Evolutionary conservation across 306 rosid genomes (phyloP).

Genomic region (Glycine latifolia): DNA sequence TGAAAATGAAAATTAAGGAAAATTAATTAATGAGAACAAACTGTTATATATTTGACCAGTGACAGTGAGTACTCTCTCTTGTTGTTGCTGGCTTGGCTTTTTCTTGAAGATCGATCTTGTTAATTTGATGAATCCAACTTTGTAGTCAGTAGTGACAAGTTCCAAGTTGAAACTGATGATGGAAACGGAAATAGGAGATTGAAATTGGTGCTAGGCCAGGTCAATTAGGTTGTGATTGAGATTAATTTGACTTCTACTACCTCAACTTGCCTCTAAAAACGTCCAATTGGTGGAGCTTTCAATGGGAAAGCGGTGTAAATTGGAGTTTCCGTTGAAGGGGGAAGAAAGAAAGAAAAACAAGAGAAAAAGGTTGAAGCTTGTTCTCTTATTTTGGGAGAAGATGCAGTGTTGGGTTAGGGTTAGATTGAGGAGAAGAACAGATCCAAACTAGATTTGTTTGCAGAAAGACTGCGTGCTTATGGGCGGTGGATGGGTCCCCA

Average conservation of each 20-base stretch:
- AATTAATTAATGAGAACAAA: not conserved
- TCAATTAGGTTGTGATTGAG: not conserved
- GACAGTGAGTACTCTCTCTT: not conserved
- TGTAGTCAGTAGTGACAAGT: too few relatives aligned
- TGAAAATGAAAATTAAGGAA: not conserved
- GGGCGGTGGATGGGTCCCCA: slow-evolving; percentile 89
- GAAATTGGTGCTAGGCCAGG: slow-evolving; percentile 9
- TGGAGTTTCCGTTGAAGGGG: not conserved
- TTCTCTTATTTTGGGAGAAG: slow-evolving; percentile 3
- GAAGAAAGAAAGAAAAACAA: not conserved
- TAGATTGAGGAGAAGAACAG: slow-evolving; percentile 46
- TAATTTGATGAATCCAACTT: slow-evolving; percentile 2
- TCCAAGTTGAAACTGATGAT: too few relatives aligned
- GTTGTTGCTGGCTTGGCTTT: not conserved
- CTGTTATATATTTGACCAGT: not conserved
- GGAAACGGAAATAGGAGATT: not conserved
- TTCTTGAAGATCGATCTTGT: slow-evolving; percentile 3
- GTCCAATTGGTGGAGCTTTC: not conserved
- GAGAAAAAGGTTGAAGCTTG: not conserved
- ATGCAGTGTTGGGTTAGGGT: slow-evolving; percentile 52
- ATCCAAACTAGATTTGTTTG: slow-evolving; percentile 64
- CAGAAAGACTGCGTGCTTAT: slow-evolving; percentile 65
- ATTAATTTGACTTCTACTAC: not conserved
- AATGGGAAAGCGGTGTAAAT: not conserved
- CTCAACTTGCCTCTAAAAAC: not conserved